Evolutionary conservation across 2,329 filamentous ascomycete species (phyloP).

Genomic region (Thielaviopsis cerberus): DNA sequence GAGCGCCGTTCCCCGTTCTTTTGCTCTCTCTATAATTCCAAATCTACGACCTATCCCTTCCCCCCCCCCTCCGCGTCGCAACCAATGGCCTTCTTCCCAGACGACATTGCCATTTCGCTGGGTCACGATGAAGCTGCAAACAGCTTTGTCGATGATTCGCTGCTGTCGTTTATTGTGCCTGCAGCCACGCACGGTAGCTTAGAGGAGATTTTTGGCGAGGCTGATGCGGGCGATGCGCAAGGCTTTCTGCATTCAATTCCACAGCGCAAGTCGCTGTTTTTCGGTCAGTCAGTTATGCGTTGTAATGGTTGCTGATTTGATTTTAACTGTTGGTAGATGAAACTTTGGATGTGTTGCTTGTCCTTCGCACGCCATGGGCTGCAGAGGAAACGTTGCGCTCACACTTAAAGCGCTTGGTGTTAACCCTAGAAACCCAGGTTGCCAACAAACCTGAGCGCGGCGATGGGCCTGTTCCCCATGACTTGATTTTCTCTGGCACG

Average conservation of each 20-base stretch:
- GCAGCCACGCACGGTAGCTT: slow-evolving; percentile 35
- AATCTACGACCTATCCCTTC: not conserved
- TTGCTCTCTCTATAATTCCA: not conserved
- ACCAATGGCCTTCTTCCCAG: slow-evolving; percentile 17
- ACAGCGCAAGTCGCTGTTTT: slow-evolving; percentile 48
- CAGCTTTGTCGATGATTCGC: slow-evolving; percentile 38
- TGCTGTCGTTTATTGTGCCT: slow-evolving; percentile 43
- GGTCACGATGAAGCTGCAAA: slow-evolving; percentile 17
- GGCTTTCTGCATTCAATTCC: slow-evolving; percentile 38
- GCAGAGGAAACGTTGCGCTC: slow-evolving; percentile 37
- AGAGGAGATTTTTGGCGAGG: slow-evolving; percentile 28
- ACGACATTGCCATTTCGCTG: slow-evolving; percentile 18
- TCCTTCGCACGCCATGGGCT: slow-evolving; percentile 44
- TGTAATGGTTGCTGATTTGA: not conserved
- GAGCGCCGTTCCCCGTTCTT: not conserved
- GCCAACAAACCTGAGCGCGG: slow-evolving; percentile 35
- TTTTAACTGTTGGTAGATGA: slow-evolving; percentile 38
- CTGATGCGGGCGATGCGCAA: slow-evolving; percentile 23
- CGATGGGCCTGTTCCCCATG: slow-evolving; percentile 23
- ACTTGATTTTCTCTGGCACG: slow-evolving; percentile 40
- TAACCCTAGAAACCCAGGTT: slow-evolving; percentile 49
- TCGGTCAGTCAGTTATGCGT: slow-evolving; percentile 34
- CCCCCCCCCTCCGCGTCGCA: not conserved
- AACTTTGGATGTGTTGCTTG: slow-evolving; percentile 47
- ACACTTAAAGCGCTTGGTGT: slow-evolving; percentile 42